Conservation (phyloP, 177 flowering plant species). For the Vitis hybrid region DNA sequence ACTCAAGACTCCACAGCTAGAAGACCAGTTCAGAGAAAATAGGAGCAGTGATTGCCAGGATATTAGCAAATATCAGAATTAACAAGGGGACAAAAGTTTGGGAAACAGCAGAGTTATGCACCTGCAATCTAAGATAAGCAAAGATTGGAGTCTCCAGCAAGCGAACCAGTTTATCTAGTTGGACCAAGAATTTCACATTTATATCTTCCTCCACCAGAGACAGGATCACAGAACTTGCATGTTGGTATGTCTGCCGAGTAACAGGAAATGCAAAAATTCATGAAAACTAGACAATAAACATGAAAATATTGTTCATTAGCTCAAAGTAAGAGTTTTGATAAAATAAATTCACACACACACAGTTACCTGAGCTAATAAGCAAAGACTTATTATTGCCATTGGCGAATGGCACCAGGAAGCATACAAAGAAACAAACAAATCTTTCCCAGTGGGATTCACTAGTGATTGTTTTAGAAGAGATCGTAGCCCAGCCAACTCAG, state of each 20-base stretch:
- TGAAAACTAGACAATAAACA: not conserved
- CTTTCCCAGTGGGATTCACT: slow-evolving; percentile 70
- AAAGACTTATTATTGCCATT: slow-evolving; percentile 92
- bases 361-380: slow-evolving; percentile 87
- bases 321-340: not conserved
- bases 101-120: slow-evolving; percentile 16
- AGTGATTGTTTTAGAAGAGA: slow-evolving; percentile 76
- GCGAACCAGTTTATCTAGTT: slow-evolving; percentile 89
- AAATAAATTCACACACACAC: not conserved
- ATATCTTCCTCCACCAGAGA: slow-evolving; percentile 90
- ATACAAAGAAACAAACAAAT: slow-evolving; percentile 80
- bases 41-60: no score
- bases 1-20: no score
- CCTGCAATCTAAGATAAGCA: slow-evolving; percentile 97
- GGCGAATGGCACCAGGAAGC: slow-evolving; percentile 98
- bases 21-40: no score
- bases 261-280: not conserved
- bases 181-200: slow-evolving; percentile 87
- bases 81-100: not conserved
- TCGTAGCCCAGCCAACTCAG: slow-evolving; percentile 80
- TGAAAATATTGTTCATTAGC: not conserved
- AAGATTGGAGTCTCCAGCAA: slow-evolving; percentile 93
- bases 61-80: no score
- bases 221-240: slow-evolving; percentile 83
- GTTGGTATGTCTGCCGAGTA: slow-evolving; percentile 75